phyloP scores from a whole-genome alignment of 352 stramenopile species.

The Aphanomyces stellatus region DNA sequence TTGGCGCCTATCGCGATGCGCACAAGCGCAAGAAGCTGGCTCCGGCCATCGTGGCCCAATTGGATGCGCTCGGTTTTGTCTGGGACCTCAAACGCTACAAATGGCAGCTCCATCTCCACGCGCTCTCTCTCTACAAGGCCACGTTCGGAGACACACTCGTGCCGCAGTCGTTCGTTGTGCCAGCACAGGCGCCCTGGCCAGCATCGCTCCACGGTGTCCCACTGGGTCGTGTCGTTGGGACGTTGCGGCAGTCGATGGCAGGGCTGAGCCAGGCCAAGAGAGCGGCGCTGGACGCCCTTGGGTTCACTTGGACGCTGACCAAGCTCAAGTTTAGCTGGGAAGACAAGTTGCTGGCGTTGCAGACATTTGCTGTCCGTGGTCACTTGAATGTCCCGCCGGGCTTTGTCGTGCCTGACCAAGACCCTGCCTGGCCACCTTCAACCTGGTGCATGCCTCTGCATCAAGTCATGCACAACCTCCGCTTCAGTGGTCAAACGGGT shows the following conservation, averaged over 20 bases:
- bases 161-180: constrained; percentile 59
- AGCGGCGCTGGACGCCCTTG: neutral
- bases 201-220: constrained; percentile 76
- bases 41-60: neutral
- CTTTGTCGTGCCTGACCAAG: constrained; percentile 7
- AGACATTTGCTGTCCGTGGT: neutral
- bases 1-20: constrained; percentile 5
- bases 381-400: neutral
- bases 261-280: neutral
- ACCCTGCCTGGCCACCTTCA: neutral
- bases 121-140: constrained; percentile 69
- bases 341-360: neutral
- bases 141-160: constrained; percentile 68
- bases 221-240: constrained; percentile 39
- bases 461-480: neutral
- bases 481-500: neutral
- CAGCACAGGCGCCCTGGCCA: constrained; percentile 67
- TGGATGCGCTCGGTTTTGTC: constrained; percentile 9
- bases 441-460: neutral
- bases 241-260: neutral
- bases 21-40: neutral
- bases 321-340: constrained; percentile 16
- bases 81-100: constrained; percentile 16
- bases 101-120: constrained; percentile 28
- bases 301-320: neutral